phyloP scores from a whole-genome alignment of 176 grass and related monocot species.

The Oryza meyeriana region DNA sequence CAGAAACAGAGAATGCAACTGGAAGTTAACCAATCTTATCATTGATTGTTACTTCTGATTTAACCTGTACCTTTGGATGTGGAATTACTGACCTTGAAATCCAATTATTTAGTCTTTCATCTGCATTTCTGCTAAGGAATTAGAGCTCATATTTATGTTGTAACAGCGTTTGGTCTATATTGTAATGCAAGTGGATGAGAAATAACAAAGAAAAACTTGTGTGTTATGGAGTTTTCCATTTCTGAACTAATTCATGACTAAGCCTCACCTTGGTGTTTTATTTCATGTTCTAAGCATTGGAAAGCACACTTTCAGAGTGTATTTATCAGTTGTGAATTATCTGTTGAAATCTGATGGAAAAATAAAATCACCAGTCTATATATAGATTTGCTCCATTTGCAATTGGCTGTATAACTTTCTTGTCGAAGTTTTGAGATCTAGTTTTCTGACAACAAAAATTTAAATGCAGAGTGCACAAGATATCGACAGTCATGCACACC shows the following conservation, averaged over 20 bases:
- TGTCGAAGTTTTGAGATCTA: background rate
- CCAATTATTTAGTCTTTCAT: background rate
- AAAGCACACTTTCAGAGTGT: background rate
- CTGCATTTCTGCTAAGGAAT: background rate
- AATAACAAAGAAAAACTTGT: background rate
- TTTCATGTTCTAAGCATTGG: no score
- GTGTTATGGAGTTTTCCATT: background rate
- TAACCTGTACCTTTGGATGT: background rate
- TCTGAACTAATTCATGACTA: background rate
- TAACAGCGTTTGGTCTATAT: background rate
- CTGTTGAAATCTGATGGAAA: background rate
- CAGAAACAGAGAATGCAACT: background rate
- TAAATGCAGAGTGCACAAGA: conserved; percentile 18
- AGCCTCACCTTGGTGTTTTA: no score
- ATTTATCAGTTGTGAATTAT: background rate
- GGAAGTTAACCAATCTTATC: background rate
- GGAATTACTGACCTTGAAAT: background rate
- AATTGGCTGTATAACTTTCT: background rate
- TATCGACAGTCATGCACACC: background rate
- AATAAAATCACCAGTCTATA: background rate
- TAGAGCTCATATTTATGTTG: background rate
- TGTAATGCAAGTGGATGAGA: background rate
- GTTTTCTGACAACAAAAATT: background rate
- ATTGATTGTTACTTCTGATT: background rate
- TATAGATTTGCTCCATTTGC: background rate